Percentiles rank a stretch among this genome's conserved stretches.
These are phyloP conservation scores for Trifolium repens DNA, from an alignment of 306 rosid species.

Conservation along the genomic window DNA sequence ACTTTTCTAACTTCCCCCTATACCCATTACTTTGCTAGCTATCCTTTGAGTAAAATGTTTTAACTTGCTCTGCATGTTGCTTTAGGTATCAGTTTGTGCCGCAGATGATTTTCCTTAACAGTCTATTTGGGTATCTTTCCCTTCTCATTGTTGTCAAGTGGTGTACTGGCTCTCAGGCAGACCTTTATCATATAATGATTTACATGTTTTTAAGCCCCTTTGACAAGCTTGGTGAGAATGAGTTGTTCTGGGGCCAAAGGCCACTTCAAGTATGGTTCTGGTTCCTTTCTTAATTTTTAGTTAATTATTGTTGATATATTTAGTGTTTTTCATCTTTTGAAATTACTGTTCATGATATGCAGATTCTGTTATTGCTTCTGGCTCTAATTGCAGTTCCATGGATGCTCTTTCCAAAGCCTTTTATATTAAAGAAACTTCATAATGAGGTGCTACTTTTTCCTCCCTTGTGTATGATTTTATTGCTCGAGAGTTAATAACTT, in stretches of 20 bases:
- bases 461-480: constrained; percentile 37
- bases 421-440: constrained; percentile 85
- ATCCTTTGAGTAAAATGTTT: constrained; percentile 33
- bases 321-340: constrained; percentile 35
- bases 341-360: constrained; percentile 55
- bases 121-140: constrained; percentile 98
- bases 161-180: constrained; percentile 99
- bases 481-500: constrained; percentile 34
- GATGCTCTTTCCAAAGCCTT: constrained; percentile 99
- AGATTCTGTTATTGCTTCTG: constrained; percentile 83
- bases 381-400: constrained; percentile 96
- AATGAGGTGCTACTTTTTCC: constrained; percentile 67
- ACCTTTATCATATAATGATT: constrained; percentile 99
- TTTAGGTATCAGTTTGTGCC: constrained; percentile 98
- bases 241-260: constrained; percentile 98
- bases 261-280: constrained; percentile 81
- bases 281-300: constrained; percentile 36
- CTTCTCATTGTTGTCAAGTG: constrained; percentile 96
- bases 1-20: constrained; percentile 30
- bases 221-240: constrained; percentile 90
- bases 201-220: constrained; percentile 98
- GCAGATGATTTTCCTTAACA: constrained; percentile 91
- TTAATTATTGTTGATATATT: constrained; percentile 11
- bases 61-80: constrained; percentile 45
- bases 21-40: constrained; percentile 38